Evolutionary conservation across 495 filamentous ascomycete species (phyloP).

Genomic region (Penicillium longicatenatum): DNA sequence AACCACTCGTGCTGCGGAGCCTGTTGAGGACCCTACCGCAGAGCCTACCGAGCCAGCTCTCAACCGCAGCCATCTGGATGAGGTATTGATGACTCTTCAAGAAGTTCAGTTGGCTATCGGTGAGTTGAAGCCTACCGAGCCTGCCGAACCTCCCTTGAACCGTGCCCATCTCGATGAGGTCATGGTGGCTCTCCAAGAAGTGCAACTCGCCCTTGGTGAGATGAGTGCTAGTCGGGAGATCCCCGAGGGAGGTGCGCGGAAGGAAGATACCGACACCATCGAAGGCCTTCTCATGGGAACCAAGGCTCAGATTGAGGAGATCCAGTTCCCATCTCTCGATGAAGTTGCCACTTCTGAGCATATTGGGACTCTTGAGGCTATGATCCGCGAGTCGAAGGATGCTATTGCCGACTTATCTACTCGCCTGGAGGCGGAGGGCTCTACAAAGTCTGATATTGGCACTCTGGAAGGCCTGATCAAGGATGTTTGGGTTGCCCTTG

Average conservation of each 20-base stretch:
- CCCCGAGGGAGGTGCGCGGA: slow-evolving; percentile 50
- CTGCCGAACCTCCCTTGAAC: slow-evolving; percentile 44
- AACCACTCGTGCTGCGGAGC: slow-evolving; percentile 51
- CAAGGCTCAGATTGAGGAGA: slow-evolving; percentile 78
- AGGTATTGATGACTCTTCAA: slow-evolving; percentile 56
- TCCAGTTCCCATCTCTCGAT: slow-evolving; percentile 62
- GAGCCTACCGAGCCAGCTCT: slow-evolving; percentile 44
- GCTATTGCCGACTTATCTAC: slow-evolving; percentile 58
- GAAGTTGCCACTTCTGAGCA: slow-evolving; percentile 72
- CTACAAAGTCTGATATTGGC: slow-evolving; percentile 74
- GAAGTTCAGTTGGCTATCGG: slow-evolving; percentile 60
- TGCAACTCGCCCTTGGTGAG: slow-evolving; percentile 57
- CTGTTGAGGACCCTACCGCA: slow-evolving; percentile 30
- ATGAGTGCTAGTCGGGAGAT: slow-evolving; percentile 38
- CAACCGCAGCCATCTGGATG: slow-evolving; percentile 62
- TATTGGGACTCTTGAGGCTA: slow-evolving; percentile 68
- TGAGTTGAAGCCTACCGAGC: slow-evolving; percentile 30
- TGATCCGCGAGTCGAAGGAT: slow-evolving; percentile 72
- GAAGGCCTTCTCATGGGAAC: slow-evolving; percentile 84
- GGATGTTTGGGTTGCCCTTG: slow-evolving; percentile 70
- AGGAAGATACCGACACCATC: slow-evolving; percentile 83
- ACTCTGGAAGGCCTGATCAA: slow-evolving; percentile 75
- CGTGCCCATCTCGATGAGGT: slow-evolving; percentile 64
- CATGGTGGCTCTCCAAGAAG: slow-evolving; percentile 55
- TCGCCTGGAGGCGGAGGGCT: slow-evolving; percentile 60